Evolutionary conservation across 1,284 basidiomycete genomes (phyloP).

Genomic region (Boletellus dicymbophilus): DNA sequence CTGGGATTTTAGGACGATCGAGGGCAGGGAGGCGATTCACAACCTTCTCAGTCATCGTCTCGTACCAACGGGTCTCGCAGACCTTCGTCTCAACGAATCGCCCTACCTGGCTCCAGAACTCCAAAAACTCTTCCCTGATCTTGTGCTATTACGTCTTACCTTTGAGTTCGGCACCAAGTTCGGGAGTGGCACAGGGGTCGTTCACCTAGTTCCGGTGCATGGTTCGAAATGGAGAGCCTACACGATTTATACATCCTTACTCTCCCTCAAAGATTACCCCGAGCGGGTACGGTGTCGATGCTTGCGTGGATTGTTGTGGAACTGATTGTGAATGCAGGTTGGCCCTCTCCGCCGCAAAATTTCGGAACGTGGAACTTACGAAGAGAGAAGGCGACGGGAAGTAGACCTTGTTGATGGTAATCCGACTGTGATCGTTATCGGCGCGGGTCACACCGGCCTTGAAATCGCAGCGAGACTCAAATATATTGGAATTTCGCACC

Average conservation of each 20-base stretch:
- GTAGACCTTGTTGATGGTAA: slow-evolving; percentile 17
- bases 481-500: slow-evolving; percentile 32
- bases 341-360: slow-evolving; percentile 5
- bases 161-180: slow-evolving; percentile 27
- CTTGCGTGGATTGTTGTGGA: background rate
- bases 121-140: slow-evolving; percentile 18
- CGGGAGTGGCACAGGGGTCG: slow-evolving; percentile 22
- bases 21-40: slow-evolving; percentile 46
- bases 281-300: slow-evolving; percentile 29
- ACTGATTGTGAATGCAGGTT: slow-evolving; percentile 10
- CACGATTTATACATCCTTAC: slow-evolving; percentile 45
- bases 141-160: slow-evolving; percentile 22
- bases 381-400: slow-evolving; percentile 19
- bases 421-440: slow-evolving; percentile 34
- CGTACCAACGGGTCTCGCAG: slow-evolving; percentile 28
- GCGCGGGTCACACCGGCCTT: slow-evolving; percentile 41
- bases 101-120: slow-evolving; percentile 12
- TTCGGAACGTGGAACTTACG: slow-evolving; percentile 12
- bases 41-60: slow-evolving; percentile 40
- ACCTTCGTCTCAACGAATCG: slow-evolving; percentile 17
- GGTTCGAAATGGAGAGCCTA: slow-evolving; percentile 27
- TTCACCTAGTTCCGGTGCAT: slow-evolving; percentile 18
- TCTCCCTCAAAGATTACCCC: slow-evolving; percentile 44
- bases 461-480: slow-evolving; percentile 37
- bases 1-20: slow-evolving; percentile 51